Percentiles rank a stretch among this genome's conserved stretches.
These are phyloP conservation scores for Diversispora epigaea DNA, from an alignment of 192 early-diverging fungal species.

Conservation along the genomic window DNA sequence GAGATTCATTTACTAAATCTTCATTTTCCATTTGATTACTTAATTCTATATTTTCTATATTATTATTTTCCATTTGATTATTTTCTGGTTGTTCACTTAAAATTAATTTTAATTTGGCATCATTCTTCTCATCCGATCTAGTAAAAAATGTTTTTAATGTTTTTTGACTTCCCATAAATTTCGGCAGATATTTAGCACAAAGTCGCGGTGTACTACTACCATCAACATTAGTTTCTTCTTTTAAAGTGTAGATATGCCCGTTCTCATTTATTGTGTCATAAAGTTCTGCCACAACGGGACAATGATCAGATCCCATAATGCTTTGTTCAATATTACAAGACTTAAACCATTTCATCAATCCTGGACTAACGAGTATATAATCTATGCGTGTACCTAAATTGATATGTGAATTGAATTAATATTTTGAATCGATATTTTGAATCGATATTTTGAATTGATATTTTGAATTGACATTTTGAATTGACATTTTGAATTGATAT, in stretches of 20 bases:
- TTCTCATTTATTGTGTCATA: conserved; percentile 21
- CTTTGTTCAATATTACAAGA: conserved; percentile 56
- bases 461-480: too few relatives aligned
- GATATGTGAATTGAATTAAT: not conserved
- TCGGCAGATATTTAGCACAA: conserved; percentile 59
- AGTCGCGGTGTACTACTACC: conserved; percentile 35
- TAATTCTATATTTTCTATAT: not conserved
- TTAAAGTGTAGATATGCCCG: not conserved
- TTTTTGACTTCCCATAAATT: conserved; percentile 59
- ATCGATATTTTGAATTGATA: not conserved
- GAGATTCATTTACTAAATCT: too few relatives aligned
- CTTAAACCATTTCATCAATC: conserved; percentile 59
- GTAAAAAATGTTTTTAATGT: conserved; percentile 54
- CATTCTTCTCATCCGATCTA: not conserved
- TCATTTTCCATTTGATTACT: too few relatives aligned
- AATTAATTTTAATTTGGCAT: not conserved
- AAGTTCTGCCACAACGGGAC: conserved; percentile 60
- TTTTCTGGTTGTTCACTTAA: conserved; percentile 15
- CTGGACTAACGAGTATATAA: conserved; percentile 61
- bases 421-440: not conserved
- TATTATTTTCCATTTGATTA: not conserved
- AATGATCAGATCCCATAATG: conserved; percentile 79
- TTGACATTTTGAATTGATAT: not conserved
- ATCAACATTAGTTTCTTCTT: conserved; percentile 20
- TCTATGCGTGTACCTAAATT: conserved; percentile 69